phyloP scores from a whole-genome alignment of 768 basidiomycete genomes.

The Tylopilus vinaceipallidus region DNA sequence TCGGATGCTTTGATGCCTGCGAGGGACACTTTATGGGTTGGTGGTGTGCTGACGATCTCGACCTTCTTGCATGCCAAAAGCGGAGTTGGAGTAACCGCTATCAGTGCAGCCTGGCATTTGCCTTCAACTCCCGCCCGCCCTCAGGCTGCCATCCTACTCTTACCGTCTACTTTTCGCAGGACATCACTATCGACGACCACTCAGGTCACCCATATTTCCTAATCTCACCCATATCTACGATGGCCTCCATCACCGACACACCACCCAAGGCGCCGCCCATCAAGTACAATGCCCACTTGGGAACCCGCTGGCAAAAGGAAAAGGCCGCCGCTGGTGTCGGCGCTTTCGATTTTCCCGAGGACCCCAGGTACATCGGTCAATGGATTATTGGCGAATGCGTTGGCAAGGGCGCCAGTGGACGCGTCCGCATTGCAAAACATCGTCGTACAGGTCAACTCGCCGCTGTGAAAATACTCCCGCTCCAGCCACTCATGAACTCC shows the following conservation, averaged over 20 bases:
- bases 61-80: background rate
- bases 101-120: no score
- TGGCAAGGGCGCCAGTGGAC: slow-evolving; percentile 91
- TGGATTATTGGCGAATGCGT: slow-evolving; percentile 94
- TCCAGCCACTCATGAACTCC: slow-evolving; percentile 73
- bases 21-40: background rate
- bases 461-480: slow-evolving; percentile 92
- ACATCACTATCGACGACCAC: slow-evolving; percentile 14
- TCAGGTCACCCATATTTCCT: slow-evolving; percentile 17
- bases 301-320: slow-evolving; percentile 88
- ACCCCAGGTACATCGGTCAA: slow-evolving; percentile 84
- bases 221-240: background rate
- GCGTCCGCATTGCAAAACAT: slow-evolving; percentile 92
- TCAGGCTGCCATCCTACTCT: no score
- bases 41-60: background rate
- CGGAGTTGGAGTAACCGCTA: no score
- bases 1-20: no score
- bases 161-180: background rate
- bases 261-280: slow-evolving; percentile 73
- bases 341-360: slow-evolving; percentile 79
- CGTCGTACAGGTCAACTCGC: slow-evolving; percentile 85
- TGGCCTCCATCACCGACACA: slow-evolving; percentile 40
- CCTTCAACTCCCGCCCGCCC: slow-evolving; percentile 11
- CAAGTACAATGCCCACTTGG: slow-evolving; percentile 64
- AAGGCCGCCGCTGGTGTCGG: slow-evolving; percentile 73